Conservation (phyloP, 2,329 filamentous ascomycete genomes). For the Neonectria sp. region DNA sequence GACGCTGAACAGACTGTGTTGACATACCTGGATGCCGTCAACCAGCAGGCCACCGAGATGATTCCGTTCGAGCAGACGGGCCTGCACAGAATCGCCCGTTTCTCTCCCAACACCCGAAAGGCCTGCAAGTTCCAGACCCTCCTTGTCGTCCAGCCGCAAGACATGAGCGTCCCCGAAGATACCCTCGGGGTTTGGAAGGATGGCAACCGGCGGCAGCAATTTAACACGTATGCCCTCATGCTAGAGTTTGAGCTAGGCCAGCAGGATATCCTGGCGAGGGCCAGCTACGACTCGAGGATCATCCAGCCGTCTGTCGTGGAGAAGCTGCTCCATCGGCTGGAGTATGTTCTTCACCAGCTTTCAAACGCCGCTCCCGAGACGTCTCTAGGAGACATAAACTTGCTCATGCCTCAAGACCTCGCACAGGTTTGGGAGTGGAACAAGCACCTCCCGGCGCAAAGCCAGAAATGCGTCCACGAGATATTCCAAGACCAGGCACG, state of each 20-base stretch:
- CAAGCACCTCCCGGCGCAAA: slow-evolving; percentile 20
- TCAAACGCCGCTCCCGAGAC: not conserved
- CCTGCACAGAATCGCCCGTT: slow-evolving; percentile 24
- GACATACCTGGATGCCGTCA: slow-evolving; percentile 57
- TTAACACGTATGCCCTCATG: slow-evolving; percentile 12
- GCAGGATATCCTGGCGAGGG: not conserved
- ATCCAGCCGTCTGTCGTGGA: not conserved
- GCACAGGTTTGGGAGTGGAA: slow-evolving; percentile 34
- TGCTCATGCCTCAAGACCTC: slow-evolving; percentile 32
- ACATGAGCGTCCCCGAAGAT: not conserved
- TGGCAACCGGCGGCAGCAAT: not conserved
- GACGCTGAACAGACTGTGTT: slow-evolving; percentile 49
- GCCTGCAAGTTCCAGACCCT: slow-evolving; percentile 27
- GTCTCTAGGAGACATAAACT: slow-evolving; percentile 12
- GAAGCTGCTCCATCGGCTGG: slow-evolving; percentile 15
- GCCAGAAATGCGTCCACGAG: slow-evolving; percentile 37
- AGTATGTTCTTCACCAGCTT: slow-evolving; percentile 17
- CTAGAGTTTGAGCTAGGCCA: not conserved
- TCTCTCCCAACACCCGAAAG: not conserved
- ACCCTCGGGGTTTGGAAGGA: slow-evolving; percentile 17
- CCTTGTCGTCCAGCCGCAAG: slow-evolving; percentile 24
- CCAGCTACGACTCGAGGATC: slow-evolving; percentile 15
- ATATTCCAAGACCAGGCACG: slow-evolving; percentile 21
- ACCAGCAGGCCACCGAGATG: slow-evolving; percentile 29
- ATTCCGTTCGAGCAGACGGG: slow-evolving; percentile 32